phyloP scores from a whole-genome alignment of 352 stramenopile species.

The Phytopythium delawarense region DNA sequence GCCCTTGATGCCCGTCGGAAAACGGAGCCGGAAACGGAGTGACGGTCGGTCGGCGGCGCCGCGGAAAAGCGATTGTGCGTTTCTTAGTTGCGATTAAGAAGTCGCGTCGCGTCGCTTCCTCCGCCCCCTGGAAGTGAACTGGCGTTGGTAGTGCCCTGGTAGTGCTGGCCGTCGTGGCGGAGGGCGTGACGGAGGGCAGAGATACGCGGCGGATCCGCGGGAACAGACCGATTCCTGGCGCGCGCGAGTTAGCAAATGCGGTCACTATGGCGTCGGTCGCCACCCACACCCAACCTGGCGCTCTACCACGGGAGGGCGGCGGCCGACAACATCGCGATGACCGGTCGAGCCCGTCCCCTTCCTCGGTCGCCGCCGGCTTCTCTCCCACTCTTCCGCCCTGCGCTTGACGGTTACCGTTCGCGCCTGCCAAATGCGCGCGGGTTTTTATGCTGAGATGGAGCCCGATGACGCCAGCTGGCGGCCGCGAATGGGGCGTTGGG shows the following conservation, averaged over 20 bases:
- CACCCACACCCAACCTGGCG: neutral
- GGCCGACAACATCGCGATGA: constrained; percentile 1
- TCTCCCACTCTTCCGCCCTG: neutral
- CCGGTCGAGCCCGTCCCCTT: neutral
- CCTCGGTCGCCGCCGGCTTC: neutral
- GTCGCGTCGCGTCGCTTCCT: no score
- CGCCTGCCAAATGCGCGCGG: neutral
- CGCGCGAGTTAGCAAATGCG: constrained; percentile 3
- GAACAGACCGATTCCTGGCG: neutral
- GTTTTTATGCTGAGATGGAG: constrained; percentile 3
- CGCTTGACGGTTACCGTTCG: neutral
- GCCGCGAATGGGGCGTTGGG: neutral
- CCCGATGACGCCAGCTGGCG: constrained; percentile 1
- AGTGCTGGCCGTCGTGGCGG: neutral
- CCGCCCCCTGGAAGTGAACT: no score
- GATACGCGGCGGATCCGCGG: constrained; percentile 2
- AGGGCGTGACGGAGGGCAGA: neutral
- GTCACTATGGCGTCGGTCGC: no score
- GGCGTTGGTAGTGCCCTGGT: neutral
- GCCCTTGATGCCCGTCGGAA: neutral
- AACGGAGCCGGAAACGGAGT: neutral
- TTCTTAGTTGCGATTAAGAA: neutral
- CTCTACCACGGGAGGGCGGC: neutral
- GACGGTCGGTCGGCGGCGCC: neutral
- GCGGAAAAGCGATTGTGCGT: constrained; percentile 6